Evolutionary conservation across 1,284 basidiomycete species (phyloP).

Genomic region (Gastroboletus turbinatus): DNA sequence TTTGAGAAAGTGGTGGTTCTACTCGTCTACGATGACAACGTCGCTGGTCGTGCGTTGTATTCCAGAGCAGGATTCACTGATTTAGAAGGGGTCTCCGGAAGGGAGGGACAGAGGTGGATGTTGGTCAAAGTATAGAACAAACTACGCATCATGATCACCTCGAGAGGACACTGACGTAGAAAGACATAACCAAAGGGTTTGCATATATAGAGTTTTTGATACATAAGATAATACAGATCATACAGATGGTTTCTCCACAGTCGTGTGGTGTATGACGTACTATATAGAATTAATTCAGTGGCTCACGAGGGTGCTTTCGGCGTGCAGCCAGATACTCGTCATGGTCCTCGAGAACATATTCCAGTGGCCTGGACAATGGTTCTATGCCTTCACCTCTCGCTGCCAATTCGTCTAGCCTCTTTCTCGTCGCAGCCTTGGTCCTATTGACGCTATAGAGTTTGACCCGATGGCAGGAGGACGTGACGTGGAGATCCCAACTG

Average conservation of each 20-base stretch:
- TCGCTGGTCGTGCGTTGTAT: constrained; percentile 19
- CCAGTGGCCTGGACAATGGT: constrained; percentile 11
- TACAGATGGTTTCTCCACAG: background rate
- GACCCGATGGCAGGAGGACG: constrained; percentile 53
- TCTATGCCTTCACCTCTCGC: constrained; percentile 34
- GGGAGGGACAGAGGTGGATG: constrained; percentile 25
- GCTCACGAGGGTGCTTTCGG: constrained; percentile 17
- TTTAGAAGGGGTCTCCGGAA: constrained; percentile 3
- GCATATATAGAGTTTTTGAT: background rate
- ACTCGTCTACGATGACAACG: constrained; percentile 15
- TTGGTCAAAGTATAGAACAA: constrained; percentile 15
- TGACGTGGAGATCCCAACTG: constrained; percentile 59
- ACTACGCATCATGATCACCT: too few relatives aligned
- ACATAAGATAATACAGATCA: background rate
- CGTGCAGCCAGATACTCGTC: constrained; percentile 8
- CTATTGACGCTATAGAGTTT: constrained; percentile 55
- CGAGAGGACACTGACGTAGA: background rate
- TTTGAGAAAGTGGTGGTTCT: constrained; percentile 21
- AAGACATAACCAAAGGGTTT: background rate
- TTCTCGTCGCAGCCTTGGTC: constrained; percentile 41
- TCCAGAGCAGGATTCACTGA: constrained; percentile 23
- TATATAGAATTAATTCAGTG: background rate
- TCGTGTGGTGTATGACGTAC: too few relatives aligned
- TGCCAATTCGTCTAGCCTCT: constrained; percentile 42
- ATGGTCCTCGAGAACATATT: constrained; percentile 10